Percentiles rank a stretch among this genome's conserved stretches.
phyloP scores from a whole-genome alignment of 164 flowering plant genomes.

The Tinospora cordifolia region DNA sequence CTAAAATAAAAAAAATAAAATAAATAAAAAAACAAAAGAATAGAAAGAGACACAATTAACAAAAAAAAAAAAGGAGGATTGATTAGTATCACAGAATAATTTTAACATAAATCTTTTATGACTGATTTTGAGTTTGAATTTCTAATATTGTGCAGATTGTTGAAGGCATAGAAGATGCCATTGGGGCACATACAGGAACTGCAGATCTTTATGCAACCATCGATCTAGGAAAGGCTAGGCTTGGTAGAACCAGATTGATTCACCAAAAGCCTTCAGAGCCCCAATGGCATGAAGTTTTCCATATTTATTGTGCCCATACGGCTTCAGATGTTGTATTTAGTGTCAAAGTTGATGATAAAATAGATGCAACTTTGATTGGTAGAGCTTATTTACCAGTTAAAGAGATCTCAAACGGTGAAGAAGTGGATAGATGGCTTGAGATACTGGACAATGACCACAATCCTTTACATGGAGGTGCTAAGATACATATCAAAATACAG shows the following conservation, averaged over 20 bases:
- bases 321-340: constrained; percentile 43
- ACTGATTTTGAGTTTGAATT: no score
- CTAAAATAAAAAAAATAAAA: no score
- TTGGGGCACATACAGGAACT: no score
- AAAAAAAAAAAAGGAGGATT: no score
- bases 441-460: constrained; percentile 34
- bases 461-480: constrained; percentile 36
- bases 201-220: constrained; percentile 71
- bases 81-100: no score
- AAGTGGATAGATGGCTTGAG: constrained; percentile 35
- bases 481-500: constrained; percentile 45
- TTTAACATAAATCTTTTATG: no score
- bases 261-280: constrained; percentile 27
- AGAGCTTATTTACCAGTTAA: constrained; percentile 52
- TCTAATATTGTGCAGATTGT: no score
- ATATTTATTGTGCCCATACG: constrained; percentile 59
- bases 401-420: constrained; percentile 26
- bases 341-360: constrained; percentile 38
- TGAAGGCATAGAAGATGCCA: no score
- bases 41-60: no score
- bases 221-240: constrained; percentile 52
- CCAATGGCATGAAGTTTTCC: constrained; percentile 52
- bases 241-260: constrained; percentile 40
- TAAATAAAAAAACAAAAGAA: no score
- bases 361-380: constrained; percentile 58